Base-by-base conservation (phyloP, 768 basidiomycete species). In the Tricholoma furcatifolium region DNA sequence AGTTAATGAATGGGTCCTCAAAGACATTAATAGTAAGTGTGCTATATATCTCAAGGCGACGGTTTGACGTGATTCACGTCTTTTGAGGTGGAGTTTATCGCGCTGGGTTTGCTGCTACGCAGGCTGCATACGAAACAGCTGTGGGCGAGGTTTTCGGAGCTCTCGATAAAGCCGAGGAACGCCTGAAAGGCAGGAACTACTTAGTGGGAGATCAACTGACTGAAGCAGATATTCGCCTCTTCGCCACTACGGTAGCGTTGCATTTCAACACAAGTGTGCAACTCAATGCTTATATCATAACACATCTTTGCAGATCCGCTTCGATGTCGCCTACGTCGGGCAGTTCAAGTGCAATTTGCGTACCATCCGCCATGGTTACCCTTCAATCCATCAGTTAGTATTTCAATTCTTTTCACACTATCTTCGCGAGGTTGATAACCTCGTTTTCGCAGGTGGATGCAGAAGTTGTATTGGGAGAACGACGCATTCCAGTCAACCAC, bases 271-370 rank as follows among this genome's bases (percentile, higher is more conserved):
- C n/a, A n/a, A n/a, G n/a, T n/a, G n/a, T n/a, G n/a, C n/a, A n/a
- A n/a, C n/a, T n/a, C n/a, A n/a, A n/a, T n/a, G n/a, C n/a, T n/a
- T n/a, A n/a, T n/a, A n/a, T 9, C 4, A 18, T 14, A 20, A 2
- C 8, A 7, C 12, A 12, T 11, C 40, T 21, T 3, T 27, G 2
- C 53, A 90, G 88, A 72, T 92, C 54, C 90, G 92, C 24, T 94
- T 93, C 69, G 93, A 95, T 60, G 83, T 85, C 0, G 95, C 87
- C 8, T 98, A 98, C 69, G 78, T 87, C 46, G 83, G 86, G 0
- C 91, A 93, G 67, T 98, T 98, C 81, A 97, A 97, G 62, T 94
- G 92, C 74, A 93, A 96, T 74, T 65, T 91, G 54, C 83, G 86
- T 24, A 85, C 80, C 39, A 89, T 97, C 66, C 90, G 94, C 14